A percentile compares a stretch with the other conserved stretches of the same genome.
Conservation (phyloP, 2,329 filamentous ascomycete genomes). For the Verticillium dahliae region DNA sequence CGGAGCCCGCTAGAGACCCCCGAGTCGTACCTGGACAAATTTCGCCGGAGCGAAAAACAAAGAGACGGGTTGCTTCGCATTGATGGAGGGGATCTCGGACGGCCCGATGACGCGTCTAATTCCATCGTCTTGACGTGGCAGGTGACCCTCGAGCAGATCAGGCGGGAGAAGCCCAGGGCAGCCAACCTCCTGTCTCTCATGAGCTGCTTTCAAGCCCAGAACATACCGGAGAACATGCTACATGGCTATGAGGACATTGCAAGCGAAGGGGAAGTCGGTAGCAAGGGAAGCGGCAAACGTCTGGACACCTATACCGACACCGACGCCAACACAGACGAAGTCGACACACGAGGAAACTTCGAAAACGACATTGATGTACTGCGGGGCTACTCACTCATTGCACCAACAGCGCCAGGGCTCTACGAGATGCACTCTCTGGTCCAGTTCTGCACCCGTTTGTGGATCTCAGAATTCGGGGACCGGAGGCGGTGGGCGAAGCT, state of each 20-base stretch:
- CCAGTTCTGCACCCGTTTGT: constrained; percentile 14
- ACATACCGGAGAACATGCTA: constrained; percentile 21
- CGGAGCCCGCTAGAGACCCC: constrained; percentile 15
- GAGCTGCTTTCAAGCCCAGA: constrained; percentile 37
- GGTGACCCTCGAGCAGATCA: constrained; percentile 25
- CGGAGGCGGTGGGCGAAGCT: constrained; percentile 3
- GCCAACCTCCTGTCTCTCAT: constrained; percentile 36
- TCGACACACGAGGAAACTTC: neutral
- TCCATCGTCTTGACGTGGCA: constrained; percentile 20
- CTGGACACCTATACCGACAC: too few relatives aligned
- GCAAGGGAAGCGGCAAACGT: too few relatives aligned
- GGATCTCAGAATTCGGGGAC: constrained; percentile 10
- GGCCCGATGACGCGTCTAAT: constrained; percentile 12
- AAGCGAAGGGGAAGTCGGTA: neutral
- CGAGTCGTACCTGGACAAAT: constrained; percentile 20
- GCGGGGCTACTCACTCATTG: constrained; percentile 28
- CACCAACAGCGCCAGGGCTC: constrained; percentile 9
- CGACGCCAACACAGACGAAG: neutral
- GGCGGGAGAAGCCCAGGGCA: constrained; percentile 21
- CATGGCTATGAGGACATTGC: neutral
- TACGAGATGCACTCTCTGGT: constrained; percentile 18
- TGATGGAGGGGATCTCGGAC: constrained; percentile 4
- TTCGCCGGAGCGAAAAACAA: constrained; percentile 19
- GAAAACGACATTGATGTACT: constrained; percentile 24
- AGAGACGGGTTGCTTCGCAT: constrained; percentile 15